These are phyloP conservation scores for Trichoderma sp. DNA, from an alignment of 2,329 filamentous ascomycete species.

Conservation along the genomic window DNA sequence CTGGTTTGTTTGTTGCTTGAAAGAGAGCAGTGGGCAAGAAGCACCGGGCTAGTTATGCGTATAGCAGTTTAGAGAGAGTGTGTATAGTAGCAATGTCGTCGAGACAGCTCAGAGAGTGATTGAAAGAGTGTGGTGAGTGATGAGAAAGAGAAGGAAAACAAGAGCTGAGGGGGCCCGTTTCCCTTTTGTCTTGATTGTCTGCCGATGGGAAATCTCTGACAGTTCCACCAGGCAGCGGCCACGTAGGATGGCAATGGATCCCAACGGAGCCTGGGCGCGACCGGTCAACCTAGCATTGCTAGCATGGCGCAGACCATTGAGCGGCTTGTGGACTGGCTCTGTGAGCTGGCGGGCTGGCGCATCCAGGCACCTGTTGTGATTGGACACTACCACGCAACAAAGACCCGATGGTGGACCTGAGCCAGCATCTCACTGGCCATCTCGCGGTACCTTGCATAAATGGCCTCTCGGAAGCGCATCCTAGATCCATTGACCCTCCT, in stretches of 20 bases:
- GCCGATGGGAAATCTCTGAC: constrained; percentile 20
- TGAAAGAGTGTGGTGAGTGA: constrained; percentile 15
- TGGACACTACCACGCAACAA: constrained; percentile 19
- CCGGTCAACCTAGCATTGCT: constrained; percentile 12
- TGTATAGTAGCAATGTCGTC: constrained; percentile 6
- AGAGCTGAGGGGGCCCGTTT: constrained; percentile 1
- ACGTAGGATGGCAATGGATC: constrained; percentile 16
- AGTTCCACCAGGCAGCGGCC: constrained; percentile 17
- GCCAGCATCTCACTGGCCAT: constrained; percentile 23
- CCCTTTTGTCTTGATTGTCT: constrained; percentile 14
- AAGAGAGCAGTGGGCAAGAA: constrained; percentile 12
- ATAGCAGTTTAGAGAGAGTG: constrained; percentile 2
- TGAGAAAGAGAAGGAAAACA: neutral
- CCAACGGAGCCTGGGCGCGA: constrained; percentile 13
- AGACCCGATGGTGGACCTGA: constrained; percentile 20
- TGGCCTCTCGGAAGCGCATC: constrained; percentile 19
- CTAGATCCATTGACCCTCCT: constrained; percentile 17
- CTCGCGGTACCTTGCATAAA: constrained; percentile 24
- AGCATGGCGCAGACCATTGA: constrained; percentile 19
- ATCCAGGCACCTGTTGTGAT: constrained; percentile 26
- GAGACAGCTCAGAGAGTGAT: constrained; percentile 9
- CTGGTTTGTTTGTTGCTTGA: neutral
- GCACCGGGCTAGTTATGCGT: constrained; percentile 3
- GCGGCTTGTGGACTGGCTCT: constrained; percentile 12
- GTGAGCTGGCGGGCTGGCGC: constrained; percentile 18